Conservation (phyloP, 2,329 filamentous ascomycete genomes). For the Talaromyces sp. region DNA sequence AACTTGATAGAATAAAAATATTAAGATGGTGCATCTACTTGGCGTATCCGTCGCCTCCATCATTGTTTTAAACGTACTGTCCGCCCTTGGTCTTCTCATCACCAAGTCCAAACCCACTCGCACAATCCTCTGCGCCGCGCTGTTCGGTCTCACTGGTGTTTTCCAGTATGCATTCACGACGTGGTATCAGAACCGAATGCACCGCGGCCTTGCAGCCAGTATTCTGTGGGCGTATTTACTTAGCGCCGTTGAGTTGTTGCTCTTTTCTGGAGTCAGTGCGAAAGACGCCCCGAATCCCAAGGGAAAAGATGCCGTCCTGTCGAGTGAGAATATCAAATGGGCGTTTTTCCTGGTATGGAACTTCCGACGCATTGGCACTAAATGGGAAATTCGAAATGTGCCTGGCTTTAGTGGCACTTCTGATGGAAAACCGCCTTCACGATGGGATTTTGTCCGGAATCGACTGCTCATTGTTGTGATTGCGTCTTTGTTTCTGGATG, state of each 20-base stretch:
- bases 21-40: not conserved
- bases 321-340: not conserved
- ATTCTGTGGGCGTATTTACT: not conserved
- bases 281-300: not conserved
- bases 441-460: not conserved
- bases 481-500: not conserved
- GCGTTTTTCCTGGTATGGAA: not conserved
- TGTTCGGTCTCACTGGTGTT: not conserved
- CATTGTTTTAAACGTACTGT: not conserved
- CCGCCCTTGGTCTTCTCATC: not conserved
- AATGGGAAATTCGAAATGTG: not conserved
- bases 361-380: not conserved
- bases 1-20: not conserved
- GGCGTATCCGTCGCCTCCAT: not conserved
- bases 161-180: not conserved
- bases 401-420: not conserved
- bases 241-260: not conserved
- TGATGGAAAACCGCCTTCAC: not conserved
- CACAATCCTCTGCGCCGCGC: not conserved
- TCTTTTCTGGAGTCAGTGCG: not conserved
- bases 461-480: not conserved
- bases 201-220: not conserved
- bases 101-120: not conserved
- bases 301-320: not conserved
- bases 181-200: not conserved